These are phyloP conservation scores for Leishmania gerbilli DNA, from an alignment of 208 protist species.

Conservation along the genomic window DNA sequence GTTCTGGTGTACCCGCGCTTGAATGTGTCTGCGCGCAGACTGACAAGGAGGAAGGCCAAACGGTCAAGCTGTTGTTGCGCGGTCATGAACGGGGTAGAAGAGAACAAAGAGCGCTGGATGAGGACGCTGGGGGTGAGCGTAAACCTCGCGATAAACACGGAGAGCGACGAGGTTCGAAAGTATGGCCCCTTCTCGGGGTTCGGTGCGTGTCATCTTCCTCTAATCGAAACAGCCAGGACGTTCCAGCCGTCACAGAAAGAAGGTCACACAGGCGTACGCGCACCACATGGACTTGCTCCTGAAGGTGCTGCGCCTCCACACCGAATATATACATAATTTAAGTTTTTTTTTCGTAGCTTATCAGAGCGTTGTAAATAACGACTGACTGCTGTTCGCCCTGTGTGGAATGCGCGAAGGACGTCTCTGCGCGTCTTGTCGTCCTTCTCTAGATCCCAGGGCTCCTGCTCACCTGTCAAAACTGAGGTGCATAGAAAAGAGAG, in stretches of 20 bases:
- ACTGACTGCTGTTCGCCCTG: not conserved
- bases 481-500: not conserved
- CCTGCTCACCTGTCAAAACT: not conserved
- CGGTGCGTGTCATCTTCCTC: not conserved
- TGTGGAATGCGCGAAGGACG: not conserved
- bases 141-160: too few species aligned
- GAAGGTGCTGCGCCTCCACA: not conserved
- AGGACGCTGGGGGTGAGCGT: too few species aligned
- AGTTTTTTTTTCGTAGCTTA: not conserved
- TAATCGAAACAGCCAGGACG: not conserved
- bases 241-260: too few species aligned
- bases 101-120: too few species aligned
- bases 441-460: not conserved
- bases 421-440: not conserved
- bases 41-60: too few species aligned
- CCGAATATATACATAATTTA: too few species aligned
- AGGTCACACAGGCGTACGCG: not conserved
- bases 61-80: too few species aligned
- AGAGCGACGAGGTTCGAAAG: too few species aligned
- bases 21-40: too few species aligned
- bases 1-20: too few species aligned
- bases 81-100: too few species aligned
- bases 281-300: not conserved
- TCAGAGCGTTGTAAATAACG: not conserved
- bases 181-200: too few species aligned